phyloP scores from a whole-genome alignment of 192 early-diverging fungal genomes.

The Allomyces macrogynus region DNA sequence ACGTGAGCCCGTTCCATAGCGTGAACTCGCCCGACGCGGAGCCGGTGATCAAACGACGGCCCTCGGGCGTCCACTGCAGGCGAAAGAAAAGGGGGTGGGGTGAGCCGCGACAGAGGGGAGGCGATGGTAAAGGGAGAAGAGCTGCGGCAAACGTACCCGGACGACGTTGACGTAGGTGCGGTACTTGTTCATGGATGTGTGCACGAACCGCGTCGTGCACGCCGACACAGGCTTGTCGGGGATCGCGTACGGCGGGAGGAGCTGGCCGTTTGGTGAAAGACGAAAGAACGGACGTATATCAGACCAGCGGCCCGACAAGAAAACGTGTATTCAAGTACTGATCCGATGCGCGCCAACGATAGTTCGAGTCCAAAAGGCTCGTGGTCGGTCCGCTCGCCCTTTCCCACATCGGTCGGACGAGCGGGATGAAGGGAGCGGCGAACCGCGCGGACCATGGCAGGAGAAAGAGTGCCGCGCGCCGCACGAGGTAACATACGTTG shows the following conservation, averaged over 20 bases:
- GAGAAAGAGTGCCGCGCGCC: too few species aligned
- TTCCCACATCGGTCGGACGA: too few species aligned
- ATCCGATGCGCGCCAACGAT: background rate
- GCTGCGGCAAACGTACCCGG: slow-evolving; percentile 25
- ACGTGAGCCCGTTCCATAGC: slow-evolving; percentile 88
- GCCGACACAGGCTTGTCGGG: slow-evolving; percentile 47
- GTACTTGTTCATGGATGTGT: slow-evolving; percentile 84
- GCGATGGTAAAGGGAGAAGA: background rate
- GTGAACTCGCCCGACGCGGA: slow-evolving; percentile 89
- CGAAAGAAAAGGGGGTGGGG: background rate
- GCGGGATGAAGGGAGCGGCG: too few species aligned
- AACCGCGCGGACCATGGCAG: too few species aligned
- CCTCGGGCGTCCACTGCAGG: slow-evolving; percentile 82
- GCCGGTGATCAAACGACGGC: slow-evolving; percentile 81
- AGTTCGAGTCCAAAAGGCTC: background rate
- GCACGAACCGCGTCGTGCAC: slow-evolving; percentile 67
- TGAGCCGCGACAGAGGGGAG: background rate
- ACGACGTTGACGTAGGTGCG: slow-evolving; percentile 79
- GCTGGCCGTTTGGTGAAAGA: slow-evolving; percentile 8
- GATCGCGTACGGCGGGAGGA: slow-evolving; percentile 47
- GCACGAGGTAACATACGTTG: slow-evolving; percentile 26
- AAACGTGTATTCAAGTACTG: too few species aligned
- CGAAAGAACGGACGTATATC: background rate
- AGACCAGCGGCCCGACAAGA: slow-evolving; percentile 3
- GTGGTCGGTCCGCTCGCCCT: too few species aligned